Percentiles rank a stretch among this genome's conserved stretches.
These are phyloP conservation scores for Camptophora hylomeconis DNA, from an alignment of 2,329 filamentous ascomycete species.

Conservation along the genomic window DNA sequence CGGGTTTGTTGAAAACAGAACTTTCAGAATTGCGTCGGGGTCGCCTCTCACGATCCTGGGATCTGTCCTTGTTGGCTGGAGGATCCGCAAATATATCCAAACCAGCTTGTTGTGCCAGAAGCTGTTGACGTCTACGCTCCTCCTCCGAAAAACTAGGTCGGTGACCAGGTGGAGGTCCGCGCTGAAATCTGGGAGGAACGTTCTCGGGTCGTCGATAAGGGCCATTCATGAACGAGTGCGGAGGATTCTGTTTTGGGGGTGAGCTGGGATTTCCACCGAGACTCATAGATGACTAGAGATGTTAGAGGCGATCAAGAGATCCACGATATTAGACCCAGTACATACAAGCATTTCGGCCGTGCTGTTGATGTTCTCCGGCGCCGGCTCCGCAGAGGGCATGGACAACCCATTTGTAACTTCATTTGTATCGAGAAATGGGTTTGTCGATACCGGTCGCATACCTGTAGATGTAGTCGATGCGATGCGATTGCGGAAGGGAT, in stretches of 20 bases:
- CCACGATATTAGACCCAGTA: neutral
- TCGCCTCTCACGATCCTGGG: slow-evolving; percentile 28
- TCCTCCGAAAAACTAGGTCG: slow-evolving; percentile 22
- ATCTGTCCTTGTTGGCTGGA: slow-evolving; percentile 22
- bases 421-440: slow-evolving; percentile 46
- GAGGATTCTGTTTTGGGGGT: neutral
- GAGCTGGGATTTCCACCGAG: too few species aligned
- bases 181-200: slow-evolving; percentile 16
- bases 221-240: slow-evolving; percentile 16
- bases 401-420: slow-evolving; percentile 17
- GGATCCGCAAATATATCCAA: slow-evolving; percentile 38
- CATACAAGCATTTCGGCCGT: slow-evolving; percentile 13
- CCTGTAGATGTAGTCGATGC: slow-evolving; percentile 19
- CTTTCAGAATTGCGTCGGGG: slow-evolving; percentile 52
- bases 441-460: slow-evolving; percentile 42
- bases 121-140: slow-evolving; percentile 18
- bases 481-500: slow-evolving; percentile 37
- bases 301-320: slow-evolving; percentile 2
- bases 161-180: slow-evolving; percentile 17
- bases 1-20: slow-evolving; percentile 41
- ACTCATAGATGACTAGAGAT: slow-evolving; percentile 8
- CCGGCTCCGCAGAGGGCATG: neutral
- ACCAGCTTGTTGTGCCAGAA: slow-evolving; percentile 22
- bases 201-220: slow-evolving; percentile 23
- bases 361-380: slow-evolving; percentile 1